Evolutionary conservation across 2,329 filamentous ascomycete species (phyloP).

Genomic region (Fusarium sp.): DNA sequence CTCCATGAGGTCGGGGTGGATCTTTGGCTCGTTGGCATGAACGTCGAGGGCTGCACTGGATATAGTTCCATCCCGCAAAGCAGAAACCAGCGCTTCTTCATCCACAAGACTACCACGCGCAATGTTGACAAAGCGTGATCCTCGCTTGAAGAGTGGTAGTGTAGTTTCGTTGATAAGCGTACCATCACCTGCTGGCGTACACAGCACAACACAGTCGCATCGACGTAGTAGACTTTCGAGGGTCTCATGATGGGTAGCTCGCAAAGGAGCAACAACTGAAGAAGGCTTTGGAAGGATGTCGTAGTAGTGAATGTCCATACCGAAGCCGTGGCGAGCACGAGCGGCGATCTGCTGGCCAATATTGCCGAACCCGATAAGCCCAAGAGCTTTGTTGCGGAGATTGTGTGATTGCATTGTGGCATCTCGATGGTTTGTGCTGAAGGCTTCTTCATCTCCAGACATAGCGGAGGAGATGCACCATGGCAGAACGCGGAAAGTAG

Average conservation of each 20-base stretch:
- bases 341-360: slow-evolving; percentile 72
- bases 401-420: slow-evolving; percentile 72
- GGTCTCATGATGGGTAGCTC: slow-evolving; percentile 61
- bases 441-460: slow-evolving; percentile 52
- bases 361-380: slow-evolving; percentile 76
- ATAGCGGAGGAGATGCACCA: slow-evolving; percentile 71
- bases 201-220: slow-evolving; percentile 71
- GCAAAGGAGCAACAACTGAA: slow-evolving; percentile 54
- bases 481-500: slow-evolving; percentile 74
- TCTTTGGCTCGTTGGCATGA: slow-evolving; percentile 68
- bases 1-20: slow-evolving; percentile 59
- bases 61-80: slow-evolving; percentile 64
- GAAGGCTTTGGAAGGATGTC: slow-evolving; percentile 65
- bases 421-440: slow-evolving; percentile 68
- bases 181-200: slow-evolving; percentile 62
- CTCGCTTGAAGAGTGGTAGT: slow-evolving; percentile 63
- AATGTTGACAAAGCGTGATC: slow-evolving; percentile 72
- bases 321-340: slow-evolving; percentile 63
- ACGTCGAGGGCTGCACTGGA: slow-evolving; percentile 71
- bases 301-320: slow-evolving; percentile 74
- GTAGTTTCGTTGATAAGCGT: slow-evolving; percentile 61
- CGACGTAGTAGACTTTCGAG: slow-evolving; percentile 63
- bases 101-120: slow-evolving; percentile 73
- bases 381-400: slow-evolving; percentile 69
- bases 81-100: slow-evolving; percentile 70